Conservation (phyloP, 192 early-diverging fungal genomes). For the Coemansia sp. region DNA sequence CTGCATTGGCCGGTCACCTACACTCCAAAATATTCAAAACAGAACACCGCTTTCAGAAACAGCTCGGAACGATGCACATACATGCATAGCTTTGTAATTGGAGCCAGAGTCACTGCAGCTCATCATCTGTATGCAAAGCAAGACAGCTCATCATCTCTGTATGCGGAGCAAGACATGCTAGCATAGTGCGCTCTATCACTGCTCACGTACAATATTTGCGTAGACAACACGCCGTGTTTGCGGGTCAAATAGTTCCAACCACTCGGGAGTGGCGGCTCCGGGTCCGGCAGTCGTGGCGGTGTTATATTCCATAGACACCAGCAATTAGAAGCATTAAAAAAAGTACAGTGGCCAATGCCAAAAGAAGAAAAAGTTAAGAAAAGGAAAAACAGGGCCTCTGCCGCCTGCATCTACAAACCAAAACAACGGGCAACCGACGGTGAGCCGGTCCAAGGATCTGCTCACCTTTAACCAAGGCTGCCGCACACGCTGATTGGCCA, state of each 20-base stretch:
- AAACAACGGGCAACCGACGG: not conserved
- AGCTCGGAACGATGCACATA: not conserved
- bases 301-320: slow-evolving; percentile 13
- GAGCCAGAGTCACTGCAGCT: not conserved
- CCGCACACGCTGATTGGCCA: slow-evolving; percentile 4
- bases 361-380: not conserved
- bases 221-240: slow-evolving; percentile 65
- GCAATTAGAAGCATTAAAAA: slow-evolving; percentile 15
- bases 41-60: slow-evolving; percentile 1
- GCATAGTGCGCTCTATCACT: not conserved
- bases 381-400: not conserved
- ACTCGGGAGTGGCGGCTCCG: slow-evolving; percentile 36
- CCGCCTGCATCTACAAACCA: not conserved
- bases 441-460: slow-evolving; percentile 2
- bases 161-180: no score
- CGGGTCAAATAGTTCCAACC: slow-evolving; percentile 72
- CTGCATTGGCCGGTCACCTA: slow-evolving; percentile 81
- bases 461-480: not conserved
- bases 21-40: not conserved
- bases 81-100: not conserved
- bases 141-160: no score
- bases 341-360: slow-evolving; percentile 6
- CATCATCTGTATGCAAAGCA: no score
- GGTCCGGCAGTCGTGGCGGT: slow-evolving; percentile 20
- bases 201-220: slow-evolving; percentile 62